A percentile compares a stretch with the other conserved stretches of the same genome.
Conservation (phyloP, 345 rosid genomes). For the Gossypium stocksii region DNA sequence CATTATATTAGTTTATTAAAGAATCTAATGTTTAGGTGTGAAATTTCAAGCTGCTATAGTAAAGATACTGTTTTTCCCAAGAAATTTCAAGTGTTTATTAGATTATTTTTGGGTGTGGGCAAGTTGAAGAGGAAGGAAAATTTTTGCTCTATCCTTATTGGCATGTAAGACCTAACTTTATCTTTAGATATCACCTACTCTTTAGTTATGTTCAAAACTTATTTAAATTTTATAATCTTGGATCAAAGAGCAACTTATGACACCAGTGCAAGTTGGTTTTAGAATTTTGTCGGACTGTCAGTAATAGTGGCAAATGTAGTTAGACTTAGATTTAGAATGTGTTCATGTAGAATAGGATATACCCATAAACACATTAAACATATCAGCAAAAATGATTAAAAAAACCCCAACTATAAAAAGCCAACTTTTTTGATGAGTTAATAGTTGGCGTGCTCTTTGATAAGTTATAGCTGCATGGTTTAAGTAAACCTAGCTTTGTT, state of each 20-base stretch:
- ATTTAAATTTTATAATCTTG: background rate
- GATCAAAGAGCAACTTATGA: background rate
- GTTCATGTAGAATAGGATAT: background rate
- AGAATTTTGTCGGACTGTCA: background rate
- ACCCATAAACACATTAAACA: background rate
- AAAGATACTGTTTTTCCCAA: background rate
- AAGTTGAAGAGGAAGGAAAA: background rate
- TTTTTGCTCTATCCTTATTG: background rate
- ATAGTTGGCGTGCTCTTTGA: background rate
- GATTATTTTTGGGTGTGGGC: background rate
- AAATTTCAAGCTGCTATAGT: background rate
- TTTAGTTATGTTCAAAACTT: background rate
- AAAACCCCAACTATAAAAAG: background rate
- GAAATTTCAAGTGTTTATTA: background rate
- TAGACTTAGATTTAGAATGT: background rate
- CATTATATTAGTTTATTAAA: background rate
- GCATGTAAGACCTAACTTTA: background rate
- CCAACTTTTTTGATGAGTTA: background rate
- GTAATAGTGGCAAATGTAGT: background rate
- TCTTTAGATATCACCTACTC: background rate
- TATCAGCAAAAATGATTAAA: background rate
- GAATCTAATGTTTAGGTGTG: background rate
- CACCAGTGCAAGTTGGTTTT: background rate
- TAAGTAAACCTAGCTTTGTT: background rate
- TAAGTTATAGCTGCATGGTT: too few species aligned